These are phyloP conservation scores for Ophiocordyceps camponoti-rufipedis DNA, from an alignment of 2,329 filamentous ascomycete species.

Conservation along the genomic window DNA sequence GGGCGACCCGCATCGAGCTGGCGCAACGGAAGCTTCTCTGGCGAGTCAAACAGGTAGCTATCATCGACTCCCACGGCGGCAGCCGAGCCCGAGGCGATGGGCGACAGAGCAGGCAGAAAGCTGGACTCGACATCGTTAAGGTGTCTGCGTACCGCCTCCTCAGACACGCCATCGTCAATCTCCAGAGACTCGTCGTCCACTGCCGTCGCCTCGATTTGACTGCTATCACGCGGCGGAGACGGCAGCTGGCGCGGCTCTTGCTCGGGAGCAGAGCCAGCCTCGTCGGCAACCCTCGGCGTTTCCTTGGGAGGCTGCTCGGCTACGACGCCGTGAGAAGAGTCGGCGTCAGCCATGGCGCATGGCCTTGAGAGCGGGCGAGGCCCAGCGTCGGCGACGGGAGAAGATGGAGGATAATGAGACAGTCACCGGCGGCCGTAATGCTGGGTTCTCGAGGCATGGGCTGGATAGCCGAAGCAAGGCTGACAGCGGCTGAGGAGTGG, in stretches of 20 bases:
- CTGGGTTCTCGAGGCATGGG: background rate
- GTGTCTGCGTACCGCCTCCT: slow-evolving; percentile 35
- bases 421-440: background rate
- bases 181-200: slow-evolving; percentile 13
- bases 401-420: background rate
- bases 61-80: slow-evolving; percentile 30
- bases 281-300: background rate
- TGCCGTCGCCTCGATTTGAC: slow-evolving; percentile 22
- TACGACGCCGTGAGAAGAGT: slow-evolving; percentile 7
- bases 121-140: slow-evolving; percentile 48
- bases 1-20: slow-evolving; percentile 21
- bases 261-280: slow-evolving; percentile 1
- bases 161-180: slow-evolving; percentile 29
- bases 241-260: slow-evolving; percentile 3
- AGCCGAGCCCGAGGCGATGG: slow-evolving; percentile 27
- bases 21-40: slow-evolving; percentile 13
- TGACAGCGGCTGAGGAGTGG: too few relatives aligned
- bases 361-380: background rate
- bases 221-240: slow-evolving; percentile 15
- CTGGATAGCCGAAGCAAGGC: background rate
- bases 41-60: slow-evolving; percentile 38
- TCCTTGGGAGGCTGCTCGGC: background rate
- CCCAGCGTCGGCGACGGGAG: background rate
- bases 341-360: slow-evolving; percentile 20
- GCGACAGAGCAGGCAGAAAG: slow-evolving; percentile 40